These are phyloP conservation scores for Phytopythium montanum DNA, from an alignment of 352 stramenopile genomes.

Conservation along the genomic window DNA sequence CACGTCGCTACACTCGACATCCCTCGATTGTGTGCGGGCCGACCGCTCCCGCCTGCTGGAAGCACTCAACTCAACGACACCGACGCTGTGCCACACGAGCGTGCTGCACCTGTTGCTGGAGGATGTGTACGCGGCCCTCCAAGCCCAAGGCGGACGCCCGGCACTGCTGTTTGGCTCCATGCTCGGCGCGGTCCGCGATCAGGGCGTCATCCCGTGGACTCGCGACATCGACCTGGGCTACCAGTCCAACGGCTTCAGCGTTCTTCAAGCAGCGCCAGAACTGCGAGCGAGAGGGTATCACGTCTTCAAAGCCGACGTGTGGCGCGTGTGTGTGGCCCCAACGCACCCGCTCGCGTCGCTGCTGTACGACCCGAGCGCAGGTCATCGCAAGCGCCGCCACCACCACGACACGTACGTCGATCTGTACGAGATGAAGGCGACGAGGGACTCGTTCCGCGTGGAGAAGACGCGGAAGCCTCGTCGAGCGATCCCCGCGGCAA, in stretches of 20 bases:
- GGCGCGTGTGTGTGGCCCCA: constrained; percentile 35
- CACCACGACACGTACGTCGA: constrained; percentile 29
- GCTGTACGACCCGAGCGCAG: constrained; percentile 23
- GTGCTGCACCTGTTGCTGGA: constrained; percentile 49
- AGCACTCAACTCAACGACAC: neutral
- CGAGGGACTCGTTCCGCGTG: neutral
- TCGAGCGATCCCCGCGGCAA: constrained; percentile 9
- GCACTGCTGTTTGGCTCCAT: constrained; percentile 40
- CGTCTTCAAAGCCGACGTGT: constrained; percentile 36
- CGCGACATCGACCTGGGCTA: constrained; percentile 38
- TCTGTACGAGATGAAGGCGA: constrained; percentile 24
- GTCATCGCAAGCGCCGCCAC: constrained; percentile 1
- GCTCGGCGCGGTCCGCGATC: constrained; percentile 43
- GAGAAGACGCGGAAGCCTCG: neutral
- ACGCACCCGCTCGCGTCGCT: constrained; percentile 30
- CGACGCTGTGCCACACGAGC: constrained; percentile 31
- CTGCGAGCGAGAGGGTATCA: constrained; percentile 41
- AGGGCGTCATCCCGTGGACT: constrained; percentile 43
- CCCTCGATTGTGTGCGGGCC: neutral
- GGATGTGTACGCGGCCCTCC: constrained; percentile 40
- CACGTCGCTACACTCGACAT: neutral
- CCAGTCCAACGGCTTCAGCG: neutral
- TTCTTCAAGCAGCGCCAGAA: constrained; percentile 11
- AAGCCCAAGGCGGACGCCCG: constrained; percentile 18
- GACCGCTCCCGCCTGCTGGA: constrained; percentile 1